A percentile compares a stretch with the other conserved stretches of the same genome.
Evolutionary conservation across 2,329 filamentous ascomycete species (phyloP).

Genomic region (Xylariaceae sp.): DNA sequence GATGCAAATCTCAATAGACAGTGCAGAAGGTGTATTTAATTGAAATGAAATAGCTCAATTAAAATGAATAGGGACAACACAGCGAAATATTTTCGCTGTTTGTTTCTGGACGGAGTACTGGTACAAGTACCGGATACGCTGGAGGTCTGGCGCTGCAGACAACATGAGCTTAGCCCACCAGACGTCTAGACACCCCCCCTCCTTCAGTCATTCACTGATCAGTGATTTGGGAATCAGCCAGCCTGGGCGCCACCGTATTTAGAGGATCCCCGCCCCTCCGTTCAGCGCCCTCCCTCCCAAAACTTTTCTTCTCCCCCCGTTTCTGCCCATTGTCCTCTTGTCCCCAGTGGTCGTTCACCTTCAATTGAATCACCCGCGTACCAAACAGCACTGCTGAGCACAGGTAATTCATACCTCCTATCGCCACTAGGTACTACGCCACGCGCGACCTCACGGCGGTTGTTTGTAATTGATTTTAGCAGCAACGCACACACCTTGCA

Average conservation of each 20-base stretch:
- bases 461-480: neutral
- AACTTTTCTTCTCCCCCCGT: slow-evolving; percentile 29
- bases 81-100: too few relatives aligned
- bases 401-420: too few relatives aligned
- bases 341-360: slow-evolving; percentile 16
- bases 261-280: slow-evolving; percentile 33
- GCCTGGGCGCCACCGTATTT: slow-evolving; percentile 30
- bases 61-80: slow-evolving; percentile 7
- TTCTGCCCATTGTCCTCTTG: slow-evolving; percentile 16
- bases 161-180: slow-evolving; percentile 13
- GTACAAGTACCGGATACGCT: slow-evolving; percentile 3
- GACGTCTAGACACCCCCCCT: slow-evolving; percentile 21
- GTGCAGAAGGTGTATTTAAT: neutral
- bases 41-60: slow-evolving; percentile 5
- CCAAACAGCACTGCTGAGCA: neutral
- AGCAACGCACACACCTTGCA: neutral
- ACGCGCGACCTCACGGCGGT: too few relatives aligned
- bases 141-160: slow-evolving; percentile 3
- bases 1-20: slow-evolving; percentile 4
- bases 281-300: slow-evolving; percentile 29
- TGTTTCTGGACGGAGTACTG: slow-evolving; percentile 8
- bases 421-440: neutral
- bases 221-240: slow-evolving; percentile 37
- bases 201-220: too few relatives aligned
- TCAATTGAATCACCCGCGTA: neutral